Conservation (phyloP, 176 grass and related monocot genomes). For the Eragrostis curvula region DNA sequence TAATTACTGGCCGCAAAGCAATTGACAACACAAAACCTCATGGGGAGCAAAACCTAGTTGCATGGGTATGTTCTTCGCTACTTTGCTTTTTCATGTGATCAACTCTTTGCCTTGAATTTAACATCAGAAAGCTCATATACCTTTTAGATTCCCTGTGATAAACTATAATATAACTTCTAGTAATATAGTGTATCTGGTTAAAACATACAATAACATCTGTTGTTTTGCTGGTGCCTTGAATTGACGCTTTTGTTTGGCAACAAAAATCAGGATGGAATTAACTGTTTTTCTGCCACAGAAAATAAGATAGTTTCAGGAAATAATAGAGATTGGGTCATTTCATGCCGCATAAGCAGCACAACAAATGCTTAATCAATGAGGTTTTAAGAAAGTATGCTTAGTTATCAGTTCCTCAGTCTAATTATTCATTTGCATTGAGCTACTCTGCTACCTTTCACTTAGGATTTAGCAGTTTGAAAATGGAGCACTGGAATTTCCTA, state of each 20-base stretch:
- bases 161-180: not conserved
- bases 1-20: slow-evolving; percentile 91
- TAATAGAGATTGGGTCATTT: not conserved
- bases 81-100: slow-evolving; percentile 30
- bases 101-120: not conserved
- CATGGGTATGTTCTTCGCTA: slow-evolving; percentile 70
- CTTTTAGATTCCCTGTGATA: slow-evolving; percentile 7
- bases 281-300: slow-evolving; percentile 15
- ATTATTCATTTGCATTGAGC: not conserved
- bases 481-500: not conserved
- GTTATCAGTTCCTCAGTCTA: not conserved
- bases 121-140: not conserved
- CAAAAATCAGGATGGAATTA: slow-evolving; percentile 16
- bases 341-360: not conserved
- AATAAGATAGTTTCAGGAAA: slow-evolving; percentile 34
- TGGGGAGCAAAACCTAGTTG: slow-evolving; percentile 85
- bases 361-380: slow-evolving; percentile 21
- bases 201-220: not conserved
- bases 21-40: slow-evolving; percentile 77
- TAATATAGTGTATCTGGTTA: not conserved
- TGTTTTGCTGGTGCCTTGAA: no score
- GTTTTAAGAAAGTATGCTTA: not conserved
- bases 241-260: slow-evolving; percentile 1
- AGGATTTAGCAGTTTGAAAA: not conserved
- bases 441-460: not conserved